Conservation (phyloP, 2,329 filamentous ascomycete genomes). For the Xylaria polymorpha region DNA sequence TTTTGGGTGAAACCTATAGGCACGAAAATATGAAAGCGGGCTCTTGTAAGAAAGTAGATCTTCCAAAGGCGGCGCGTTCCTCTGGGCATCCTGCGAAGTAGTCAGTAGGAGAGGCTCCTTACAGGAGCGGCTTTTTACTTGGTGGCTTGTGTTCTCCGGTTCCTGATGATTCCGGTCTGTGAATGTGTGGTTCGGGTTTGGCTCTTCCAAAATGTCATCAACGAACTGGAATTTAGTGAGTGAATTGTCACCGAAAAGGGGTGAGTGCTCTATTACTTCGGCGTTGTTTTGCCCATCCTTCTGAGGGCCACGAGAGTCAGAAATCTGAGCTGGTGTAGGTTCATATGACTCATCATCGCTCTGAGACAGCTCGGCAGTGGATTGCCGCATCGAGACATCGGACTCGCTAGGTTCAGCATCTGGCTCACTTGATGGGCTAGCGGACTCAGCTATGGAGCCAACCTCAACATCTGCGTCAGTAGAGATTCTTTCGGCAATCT, state of each 20-base stretch:
- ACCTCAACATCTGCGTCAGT: slow-evolving; percentile 1
- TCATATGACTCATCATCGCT: slow-evolving; percentile 43
- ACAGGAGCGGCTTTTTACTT: slow-evolving; percentile 50
- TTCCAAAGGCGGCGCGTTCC: slow-evolving; percentile 35
- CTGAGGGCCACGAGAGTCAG: slow-evolving; percentile 35
- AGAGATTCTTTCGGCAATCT: neutral
- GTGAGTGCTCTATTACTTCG: slow-evolving; percentile 39
- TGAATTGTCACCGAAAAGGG: slow-evolving; percentile 18
- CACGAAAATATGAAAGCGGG: slow-evolving; percentile 83
- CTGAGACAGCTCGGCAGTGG: slow-evolving; percentile 36
- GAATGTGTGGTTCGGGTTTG: slow-evolving; percentile 35
- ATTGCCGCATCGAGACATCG: slow-evolving; percentile 40
- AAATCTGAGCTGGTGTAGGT: slow-evolving; percentile 40
- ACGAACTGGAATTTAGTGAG: slow-evolving; percentile 37
- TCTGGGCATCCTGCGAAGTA: slow-evolving; percentile 43
- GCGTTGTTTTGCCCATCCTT: slow-evolving; percentile 31
- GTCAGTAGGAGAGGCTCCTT: slow-evolving; percentile 49
- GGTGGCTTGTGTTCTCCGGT: slow-evolving; percentile 40
- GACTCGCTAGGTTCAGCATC: slow-evolving; percentile 28
- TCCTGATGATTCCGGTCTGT: slow-evolving; percentile 25
- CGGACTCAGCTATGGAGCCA: slow-evolving; percentile 1
- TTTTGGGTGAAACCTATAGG: slow-evolving; percentile 88
- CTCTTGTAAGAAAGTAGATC: slow-evolving; percentile 78
- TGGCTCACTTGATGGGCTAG: slow-evolving; percentile 9
- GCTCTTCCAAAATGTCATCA: slow-evolving; percentile 43